Evolutionary conservation across 495 filamentous ascomycete genomes (phyloP), one percentile per base, ranked within the genome.

Genomic region (Xylaria flabelliformis): DNA sequence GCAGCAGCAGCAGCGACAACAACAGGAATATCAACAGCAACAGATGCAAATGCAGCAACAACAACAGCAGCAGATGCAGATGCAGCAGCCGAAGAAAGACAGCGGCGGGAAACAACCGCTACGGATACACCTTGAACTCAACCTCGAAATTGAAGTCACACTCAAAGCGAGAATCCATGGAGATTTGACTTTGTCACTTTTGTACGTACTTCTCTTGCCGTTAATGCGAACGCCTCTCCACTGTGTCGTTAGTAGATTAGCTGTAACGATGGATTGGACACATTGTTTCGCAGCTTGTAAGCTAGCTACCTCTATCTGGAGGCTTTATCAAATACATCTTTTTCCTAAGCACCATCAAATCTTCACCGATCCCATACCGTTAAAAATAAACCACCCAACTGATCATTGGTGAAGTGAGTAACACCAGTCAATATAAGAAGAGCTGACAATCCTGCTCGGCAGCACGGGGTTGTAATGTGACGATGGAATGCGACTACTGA

Each of bases 91-190:
- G n/a, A 80, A 86, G 59, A 71, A 75, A 39, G 51, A 68, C 0
- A 53, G 59, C 1, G 80, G 81, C 9, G 86, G 85, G 21, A 87
- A 85, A 10, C 90, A 95, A 77, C 91, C 94, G 75, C 78, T 97
- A 68, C 82, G 90, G 69, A 77, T 97, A 77, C 83, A 94, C 66
- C 81, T 97, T 69, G 94, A 97, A 77, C 80, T 97, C 62, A 97
- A 97, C 80, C 82, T 97, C 64, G 94, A 97, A 77, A 89, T 97
- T 75, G 92, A 97, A 85, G 90, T 97, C 53, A 91, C 94, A 70
- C 86, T 97, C 41, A 97, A 97, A 87, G 94, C 94, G 29, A 95
- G 93, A 85, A 95, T 97, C 81, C 92, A 95, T 76, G 93, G 94
- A 81, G 94, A 97, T 86, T 83, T 97, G 72, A 93, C 92, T 46